A percentile compares a stretch with the other conserved stretches of the same genome.
Conservation (phyloP, 805 yeast species). For the Teunomyces funiuensis region DNA sequence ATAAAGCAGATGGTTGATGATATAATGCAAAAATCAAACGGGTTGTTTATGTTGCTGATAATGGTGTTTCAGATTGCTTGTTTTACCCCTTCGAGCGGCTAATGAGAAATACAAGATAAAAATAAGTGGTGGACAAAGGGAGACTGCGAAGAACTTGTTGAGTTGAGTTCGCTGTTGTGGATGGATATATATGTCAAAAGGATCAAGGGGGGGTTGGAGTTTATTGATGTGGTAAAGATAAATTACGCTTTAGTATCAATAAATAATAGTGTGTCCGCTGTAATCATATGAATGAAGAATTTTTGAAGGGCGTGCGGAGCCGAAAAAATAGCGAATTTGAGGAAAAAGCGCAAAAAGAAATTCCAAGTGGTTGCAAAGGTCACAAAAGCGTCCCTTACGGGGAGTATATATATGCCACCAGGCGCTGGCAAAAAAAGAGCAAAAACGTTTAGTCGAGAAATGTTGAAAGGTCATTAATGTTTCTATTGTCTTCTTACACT, state of each 20-base stretch:
- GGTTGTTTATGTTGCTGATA: background rate
- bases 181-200: too few relatives aligned
- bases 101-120: background rate
- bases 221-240: background rate
- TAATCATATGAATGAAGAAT: constrained; percentile 3
- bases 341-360: constrained; percentile 1
- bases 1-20: background rate
- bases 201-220: too few relatives aligned
- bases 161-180: background rate
- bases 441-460: background rate
- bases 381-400: background rate
- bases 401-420: background rate
- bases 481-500: too few relatives aligned
- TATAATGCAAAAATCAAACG: constrained; percentile 1
- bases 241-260: background rate
- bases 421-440: background rate
- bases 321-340: constrained; percentile 1
- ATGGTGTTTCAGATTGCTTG: background rate
- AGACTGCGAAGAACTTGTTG: background rate
- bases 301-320: constrained; percentile 5
- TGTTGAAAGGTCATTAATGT: background rate
- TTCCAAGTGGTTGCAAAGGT: background rate
- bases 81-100: constrained; percentile 4
- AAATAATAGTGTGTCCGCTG: background rate
- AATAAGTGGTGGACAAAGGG: background rate